Base-by-base conservation (phyloP, 345 rosid species). In the Eutrema heterophyllum region DNA sequence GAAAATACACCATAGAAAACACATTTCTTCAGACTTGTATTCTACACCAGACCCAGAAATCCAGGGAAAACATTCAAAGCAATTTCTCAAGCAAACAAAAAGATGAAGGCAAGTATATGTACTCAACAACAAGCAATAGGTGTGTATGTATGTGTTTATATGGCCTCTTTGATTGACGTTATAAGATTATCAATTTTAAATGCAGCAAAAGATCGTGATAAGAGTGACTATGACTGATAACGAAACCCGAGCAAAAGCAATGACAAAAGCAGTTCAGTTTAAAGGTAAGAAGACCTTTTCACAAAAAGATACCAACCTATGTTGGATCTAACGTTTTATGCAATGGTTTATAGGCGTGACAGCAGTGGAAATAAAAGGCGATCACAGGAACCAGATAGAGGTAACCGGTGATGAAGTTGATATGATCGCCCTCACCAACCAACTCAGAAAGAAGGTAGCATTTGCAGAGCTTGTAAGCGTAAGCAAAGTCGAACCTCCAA, bases 371-470 rank as follows among this genome's bases (percentile, higher is more conserved):
- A 58, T 83, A 55, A 85, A 74, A 68, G 89, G 88, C 4, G 72
- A 67, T 12, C 85, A 80, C 15, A 72, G 78, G 82, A 80, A 64
- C 73, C 81, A 84, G 48, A 86, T 86, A 27, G 89, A 84, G 74
- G 80, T 88, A 4, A 80, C 60, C 0, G 89, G 89, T 30, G 84
- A 79, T 6, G 82, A 75, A 13, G 72, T 87, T 1, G 86, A 86
- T 49, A 27, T 82, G 57, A 82, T 76, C 3, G 2, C 14, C 9
- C 75, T 86, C 0, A 68, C 81, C 9, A 53, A 59, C 30, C 14
- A 6, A 68, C 53, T 84, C 2, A 78, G 86, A 24, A 86, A 80
- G 59, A 72, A 64, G 5, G 54, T 87, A 3, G 87, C 89, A 0
- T 9, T 36, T 35, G 84, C 89, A 4, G 82, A 78, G 68, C 63